Base-by-base conservation (phyloP, 2,329 filamentous ascomycete species). In the Colletotrichum sp. region DNA sequence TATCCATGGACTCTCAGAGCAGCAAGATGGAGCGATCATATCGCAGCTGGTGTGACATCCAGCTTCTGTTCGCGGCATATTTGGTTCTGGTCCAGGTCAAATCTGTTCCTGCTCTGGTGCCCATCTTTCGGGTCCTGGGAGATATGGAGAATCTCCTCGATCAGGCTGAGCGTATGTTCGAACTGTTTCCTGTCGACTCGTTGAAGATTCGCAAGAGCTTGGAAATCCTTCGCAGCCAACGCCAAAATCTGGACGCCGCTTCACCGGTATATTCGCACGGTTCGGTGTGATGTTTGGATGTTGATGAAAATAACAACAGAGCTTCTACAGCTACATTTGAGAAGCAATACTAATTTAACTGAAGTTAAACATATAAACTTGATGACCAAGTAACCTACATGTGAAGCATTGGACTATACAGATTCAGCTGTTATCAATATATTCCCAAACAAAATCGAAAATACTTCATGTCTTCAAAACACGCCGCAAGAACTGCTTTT, bases 51-150 rank as follows among this genome's bases (percentile, higher is more conserved):
- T 60, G 63, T 36, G 71, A 66, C 18, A 60, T 43, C 21, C 71
- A 73, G 24, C 28, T 68, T 18, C 18, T 73, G 55, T 69, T 73
- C 32, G 71, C 71, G 16, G 71, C 71, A 6, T 69, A 73, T 30
- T 24, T 73, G 8, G 52, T 73, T 24, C 55, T 73, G 21, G 48
- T 73, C 28, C 71, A 73, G 24, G 71, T 73, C 8, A 73, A 66
- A 16, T 67, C 64, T 8, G 71, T 73, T 21, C 34, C 71, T 6
- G 38, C 34, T 32, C 15, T 73, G 38, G 16, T 58, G 13, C 71
- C 71, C 5, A 32, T 73, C 15, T 73, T 68, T 26, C 63, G 71
- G 21, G 68, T 60, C 5, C 13, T 57, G 13, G 52, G 52, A 28
- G 52, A 57, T n/a, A 8, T 57, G 52, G 52, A 57, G 7, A n/a